phyloP scores from a whole-genome alignment of 2,329 filamentous ascomycete genomes.

The Arachnomyces sp. region DNA sequence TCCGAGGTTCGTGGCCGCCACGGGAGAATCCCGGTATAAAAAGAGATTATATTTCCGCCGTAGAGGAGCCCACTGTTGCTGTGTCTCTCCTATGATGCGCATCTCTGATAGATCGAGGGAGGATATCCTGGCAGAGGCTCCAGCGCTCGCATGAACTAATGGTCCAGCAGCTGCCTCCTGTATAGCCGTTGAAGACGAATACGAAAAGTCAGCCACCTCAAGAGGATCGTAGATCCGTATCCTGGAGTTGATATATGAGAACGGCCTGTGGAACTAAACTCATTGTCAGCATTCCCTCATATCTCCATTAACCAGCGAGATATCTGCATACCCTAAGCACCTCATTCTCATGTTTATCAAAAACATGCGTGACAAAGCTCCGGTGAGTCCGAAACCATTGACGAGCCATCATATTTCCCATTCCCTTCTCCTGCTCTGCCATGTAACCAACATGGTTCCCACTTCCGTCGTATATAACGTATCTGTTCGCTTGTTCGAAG shows the following conservation, averaged over 20 bases:
- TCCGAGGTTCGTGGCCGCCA: conserved; percentile 26
- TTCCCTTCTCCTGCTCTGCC: conserved; percentile 55
- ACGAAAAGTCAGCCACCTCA: conserved; percentile 23
- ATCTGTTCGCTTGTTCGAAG: conserved; percentile 60
- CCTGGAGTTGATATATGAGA: conserved; percentile 55
- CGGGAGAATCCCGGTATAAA: conserved; percentile 44
- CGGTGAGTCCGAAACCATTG: conserved; percentile 57
- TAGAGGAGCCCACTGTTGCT: conserved; percentile 57
- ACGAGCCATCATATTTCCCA: conserved; percentile 49
- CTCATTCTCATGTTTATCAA: conserved; percentile 54
- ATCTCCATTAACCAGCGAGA: background rate
- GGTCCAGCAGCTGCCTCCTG: conserved; percentile 39
- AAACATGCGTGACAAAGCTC: conserved; percentile 59
- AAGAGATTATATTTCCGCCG: conserved; percentile 60
- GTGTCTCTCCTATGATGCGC: conserved; percentile 56
- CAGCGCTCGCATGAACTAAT: conserved; percentile 30
- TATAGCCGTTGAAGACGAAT: conserved; percentile 35
- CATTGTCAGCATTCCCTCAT: background rate
- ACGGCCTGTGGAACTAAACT: conserved; percentile 52
- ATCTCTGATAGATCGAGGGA: conserved; percentile 48
- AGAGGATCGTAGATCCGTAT: conserved; percentile 52
- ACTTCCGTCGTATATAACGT: conserved; percentile 57
- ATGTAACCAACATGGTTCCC: conserved; percentile 59
- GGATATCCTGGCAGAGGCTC: conserved; percentile 46
- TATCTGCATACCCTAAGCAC: conserved; percentile 42